Evolutionary conservation across 805 yeast species (phyloP).

Genomic region (Starmerella bacillaris): DNA sequence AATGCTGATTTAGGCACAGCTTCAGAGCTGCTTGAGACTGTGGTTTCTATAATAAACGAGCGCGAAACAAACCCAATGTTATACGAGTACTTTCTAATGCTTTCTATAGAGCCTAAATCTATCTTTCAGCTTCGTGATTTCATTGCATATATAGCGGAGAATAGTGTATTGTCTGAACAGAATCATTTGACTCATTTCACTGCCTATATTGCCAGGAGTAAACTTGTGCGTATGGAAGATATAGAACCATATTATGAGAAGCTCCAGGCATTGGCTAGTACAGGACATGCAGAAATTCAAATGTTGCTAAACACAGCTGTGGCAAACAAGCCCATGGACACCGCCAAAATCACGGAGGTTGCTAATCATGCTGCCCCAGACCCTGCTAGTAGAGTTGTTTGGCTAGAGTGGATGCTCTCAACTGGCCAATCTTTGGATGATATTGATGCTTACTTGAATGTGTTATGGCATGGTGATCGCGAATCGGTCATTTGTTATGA

Average conservation of each 20-base stretch:
- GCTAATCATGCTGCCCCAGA: conserved; percentile 4
- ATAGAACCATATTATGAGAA: background rate
- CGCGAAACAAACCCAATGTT: conserved; percentile 15
- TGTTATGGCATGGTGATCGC: conserved; percentile 18
- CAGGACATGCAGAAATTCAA: background rate
- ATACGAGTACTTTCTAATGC: conserved; percentile 18
- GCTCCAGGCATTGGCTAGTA: background rate
- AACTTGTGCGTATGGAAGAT: no score
- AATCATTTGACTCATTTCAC: conserved; percentile 4
- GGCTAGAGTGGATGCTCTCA: conserved; percentile 17
- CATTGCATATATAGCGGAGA: conserved; percentile 5
- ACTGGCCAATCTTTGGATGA: conserved; percentile 8
- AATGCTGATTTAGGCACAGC: conserved; percentile 4
- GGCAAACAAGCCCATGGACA: background rate
- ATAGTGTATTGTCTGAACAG: conserved; percentile 1
- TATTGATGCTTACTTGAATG: conserved; percentile 7
- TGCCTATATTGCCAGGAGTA: conserved; percentile 13
- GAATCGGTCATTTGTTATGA: conserved; percentile 21
- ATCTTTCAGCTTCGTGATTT: conserved; percentile 14
- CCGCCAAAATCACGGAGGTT: no score
- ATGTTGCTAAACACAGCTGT: background rate
- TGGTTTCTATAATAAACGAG: conserved; percentile 4
- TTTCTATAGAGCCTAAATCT: conserved; percentile 16
- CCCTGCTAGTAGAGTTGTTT: conserved; percentile 12
- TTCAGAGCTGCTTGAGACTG: conserved; percentile 1